Percentiles rank a stretch among this genome's conserved stretches.
phyloP scores from a whole-genome alignment of 805 yeast genomes.

The Monosporozyma servazzii region DNA sequence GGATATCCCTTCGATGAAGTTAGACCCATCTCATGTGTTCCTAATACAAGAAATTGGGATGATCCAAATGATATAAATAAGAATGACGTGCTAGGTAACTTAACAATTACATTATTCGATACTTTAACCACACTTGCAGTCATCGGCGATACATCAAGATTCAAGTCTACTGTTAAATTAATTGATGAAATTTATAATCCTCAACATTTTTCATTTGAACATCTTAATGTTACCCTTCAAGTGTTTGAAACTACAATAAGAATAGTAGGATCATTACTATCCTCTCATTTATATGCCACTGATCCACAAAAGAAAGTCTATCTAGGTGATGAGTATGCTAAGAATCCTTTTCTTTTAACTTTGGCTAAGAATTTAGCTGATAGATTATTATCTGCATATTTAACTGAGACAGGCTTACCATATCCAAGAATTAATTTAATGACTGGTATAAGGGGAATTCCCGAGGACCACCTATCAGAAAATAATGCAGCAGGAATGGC shows the following conservation, averaged over 20 bases:
- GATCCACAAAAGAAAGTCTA: constrained; percentile 37
- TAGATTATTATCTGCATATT: constrained; percentile 60
- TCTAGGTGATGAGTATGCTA: constrained; percentile 44
- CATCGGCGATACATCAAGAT: constrained; percentile 51
- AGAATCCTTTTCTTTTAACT: constrained; percentile 43
- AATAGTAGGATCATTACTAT: constrained; percentile 69
- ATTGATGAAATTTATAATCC: constrained; percentile 29
- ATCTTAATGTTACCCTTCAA: constrained; percentile 62
- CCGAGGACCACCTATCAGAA: constrained; percentile 41
- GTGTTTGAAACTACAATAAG: constrained; percentile 84
- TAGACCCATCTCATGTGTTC: constrained; percentile 60
- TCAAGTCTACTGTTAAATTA: constrained; percentile 38
- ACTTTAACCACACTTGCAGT: constrained; percentile 71
- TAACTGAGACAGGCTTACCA: constrained; percentile 58
- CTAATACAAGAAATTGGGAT: constrained; percentile 53
- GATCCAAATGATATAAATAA: constrained; percentile 46
- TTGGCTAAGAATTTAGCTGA: constrained; percentile 72
- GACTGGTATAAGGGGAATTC: constrained; percentile 32
- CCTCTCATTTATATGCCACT: constrained; percentile 65
- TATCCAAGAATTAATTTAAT: constrained; percentile 67
- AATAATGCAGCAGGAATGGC: constrained; percentile 88
- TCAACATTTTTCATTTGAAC: constrained; percentile 37
- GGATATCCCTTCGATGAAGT: constrained; percentile 84
- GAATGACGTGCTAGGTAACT: constrained; percentile 82
- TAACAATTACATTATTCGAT: constrained; percentile 70